Evolutionary conservation across 192 early-diverging fungal species (phyloP).

Genomic region (Linnemannia zychae): DNA sequence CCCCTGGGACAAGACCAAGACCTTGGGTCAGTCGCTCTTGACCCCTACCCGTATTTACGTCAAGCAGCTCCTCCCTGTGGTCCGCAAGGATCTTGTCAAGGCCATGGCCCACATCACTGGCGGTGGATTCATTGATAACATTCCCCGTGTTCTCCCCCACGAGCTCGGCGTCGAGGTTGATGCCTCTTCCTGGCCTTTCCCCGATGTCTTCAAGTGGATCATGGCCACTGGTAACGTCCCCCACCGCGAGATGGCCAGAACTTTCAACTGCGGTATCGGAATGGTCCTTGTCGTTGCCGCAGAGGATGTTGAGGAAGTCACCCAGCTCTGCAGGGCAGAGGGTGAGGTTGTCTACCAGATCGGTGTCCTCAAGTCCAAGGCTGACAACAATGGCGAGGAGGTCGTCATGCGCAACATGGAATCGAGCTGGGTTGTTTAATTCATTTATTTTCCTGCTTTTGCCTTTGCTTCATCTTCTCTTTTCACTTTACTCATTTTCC

Average conservation of each 20-base stretch:
- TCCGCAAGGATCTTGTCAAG: conserved; percentile 86
- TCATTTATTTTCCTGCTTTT: background rate
- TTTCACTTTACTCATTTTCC: background rate
- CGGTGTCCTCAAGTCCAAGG: conserved; percentile 71
- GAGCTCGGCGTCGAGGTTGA: conserved; percentile 87
- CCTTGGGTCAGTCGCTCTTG: conserved; percentile 89
- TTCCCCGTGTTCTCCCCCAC: conserved; percentile 94
- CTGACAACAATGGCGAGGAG: conserved; percentile 64
- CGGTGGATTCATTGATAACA: conserved; percentile 98
- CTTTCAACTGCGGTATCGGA: conserved; percentile 99
- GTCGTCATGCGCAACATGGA: conserved; percentile 63
- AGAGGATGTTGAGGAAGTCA: conserved; percentile 73
- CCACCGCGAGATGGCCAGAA: conserved; percentile 91
- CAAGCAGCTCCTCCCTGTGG: conserved; percentile 87
- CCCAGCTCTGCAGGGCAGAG: conserved; percentile 65
- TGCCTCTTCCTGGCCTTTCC: conserved; percentile 83
- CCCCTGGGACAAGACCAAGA: conserved; percentile 80
- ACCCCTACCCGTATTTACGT: conserved; percentile 98
- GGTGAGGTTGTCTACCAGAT: conserved; percentile 82
- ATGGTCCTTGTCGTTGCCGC: conserved; percentile 92
- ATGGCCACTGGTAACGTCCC: conserved; percentile 86
- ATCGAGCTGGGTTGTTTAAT: conserved; percentile 47
- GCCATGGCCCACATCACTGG: conserved; percentile 99
- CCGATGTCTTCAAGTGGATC: conserved; percentile 96
- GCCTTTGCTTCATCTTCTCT: background rate